Base-by-base conservation (phyloP, 768 basidiomycete genomes). In the Rhodosporidiobolus sp. region DNA sequence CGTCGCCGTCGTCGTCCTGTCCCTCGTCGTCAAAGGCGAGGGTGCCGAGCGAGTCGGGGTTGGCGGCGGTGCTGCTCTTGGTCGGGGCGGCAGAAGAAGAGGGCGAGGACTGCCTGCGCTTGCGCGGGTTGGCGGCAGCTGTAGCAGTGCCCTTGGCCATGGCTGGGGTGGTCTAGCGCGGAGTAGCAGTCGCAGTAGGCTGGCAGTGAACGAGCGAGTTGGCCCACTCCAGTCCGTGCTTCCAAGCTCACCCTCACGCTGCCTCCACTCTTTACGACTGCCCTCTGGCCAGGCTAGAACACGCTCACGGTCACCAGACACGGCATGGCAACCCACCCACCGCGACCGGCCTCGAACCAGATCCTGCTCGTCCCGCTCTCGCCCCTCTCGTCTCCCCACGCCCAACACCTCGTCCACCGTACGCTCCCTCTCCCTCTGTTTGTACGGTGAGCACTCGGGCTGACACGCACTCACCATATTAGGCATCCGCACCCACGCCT, bases 11-110 rank as follows among this genome's bases (percentile, higher is more conserved):
- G 20, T 61, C 57, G 38, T 63, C 67, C 17, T 22, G 54, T 52
- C 75, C 65, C 73, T 72, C 71, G 64, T 61, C 78, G 69, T 64
- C 77, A 45, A 76, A 76, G 14, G 49, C 70, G 56, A 76, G 70
- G 0, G 55, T 57, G 26, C 70, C 74, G 28, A 75, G 64, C 30
- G 67, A 69, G 59, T 48, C 58, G 17, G n/a, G n/a, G n/a, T n/a
- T n/a, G n/a, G n/a, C n/a, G n/a, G 48, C 26, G 1, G 53, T 10
- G 17, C 30, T 45, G 24, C 38, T 1, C 50, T 16, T 3, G 52
- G 30, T 1, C 19, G 12, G 10, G 26, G 62, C n/a, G 24, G 50
- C 24, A 17, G 59, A 1, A 22, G 65, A 24, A 24, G 28, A 28
- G n/a, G 67, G 45, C 6, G 46, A 67, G 14, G 63, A 65, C 48